Conservation (phyloP, 1,284 basidiomycete genomes). For the Schizophyllum amplum region DNA sequence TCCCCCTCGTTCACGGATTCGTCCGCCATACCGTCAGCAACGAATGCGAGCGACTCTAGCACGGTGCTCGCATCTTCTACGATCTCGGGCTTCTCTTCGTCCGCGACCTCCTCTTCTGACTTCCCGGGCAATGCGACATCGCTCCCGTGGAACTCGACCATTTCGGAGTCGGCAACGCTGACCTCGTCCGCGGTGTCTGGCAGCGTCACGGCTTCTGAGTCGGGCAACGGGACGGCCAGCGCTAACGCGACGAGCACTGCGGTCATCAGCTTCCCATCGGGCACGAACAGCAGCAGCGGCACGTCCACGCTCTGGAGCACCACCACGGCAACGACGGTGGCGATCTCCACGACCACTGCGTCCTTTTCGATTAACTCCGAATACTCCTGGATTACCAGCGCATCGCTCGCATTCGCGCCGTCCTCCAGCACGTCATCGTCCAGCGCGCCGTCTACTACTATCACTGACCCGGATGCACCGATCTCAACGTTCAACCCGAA, state of each 20-base stretch:
- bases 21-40: no score
- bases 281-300: background rate
- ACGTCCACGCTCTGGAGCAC: background rate
- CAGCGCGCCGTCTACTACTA: conserved; percentile 3
- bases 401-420: background rate
- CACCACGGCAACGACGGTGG: background rate
- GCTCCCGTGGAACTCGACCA: no score
- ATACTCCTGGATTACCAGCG: background rate
- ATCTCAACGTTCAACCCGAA: conserved; percentile 12
- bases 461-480: conserved; percentile 30
- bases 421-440: conserved; percentile 5
- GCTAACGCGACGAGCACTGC: conserved; percentile 5
- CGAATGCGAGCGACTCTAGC: no score
- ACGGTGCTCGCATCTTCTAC: no score
- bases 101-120: no score
- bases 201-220: background rate
- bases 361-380: no score
- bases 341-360: background rate
- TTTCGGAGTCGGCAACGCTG: no score
- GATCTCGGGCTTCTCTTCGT: no score
- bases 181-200: no score
- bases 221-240: background rate
- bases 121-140: no score
- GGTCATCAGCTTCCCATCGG: conserved; percentile 3
- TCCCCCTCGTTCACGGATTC: no score